Conservation (phyloP, 495 filamentous ascomycete species). For the Trichoderma orchidacearum region DNA sequence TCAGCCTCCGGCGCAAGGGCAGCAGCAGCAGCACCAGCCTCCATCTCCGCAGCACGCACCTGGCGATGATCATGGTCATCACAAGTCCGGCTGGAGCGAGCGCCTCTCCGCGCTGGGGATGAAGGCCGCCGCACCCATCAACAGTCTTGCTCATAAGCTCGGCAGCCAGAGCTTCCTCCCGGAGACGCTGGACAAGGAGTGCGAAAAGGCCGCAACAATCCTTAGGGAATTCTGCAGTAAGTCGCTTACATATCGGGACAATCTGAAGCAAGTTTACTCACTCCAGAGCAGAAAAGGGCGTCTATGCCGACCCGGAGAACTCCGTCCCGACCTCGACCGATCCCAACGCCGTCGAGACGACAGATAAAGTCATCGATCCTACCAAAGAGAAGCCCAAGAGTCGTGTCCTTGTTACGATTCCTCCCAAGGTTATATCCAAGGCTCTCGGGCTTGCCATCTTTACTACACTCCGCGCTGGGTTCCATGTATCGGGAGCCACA, state of each 20-base stretch:
- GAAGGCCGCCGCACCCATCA: constrained; percentile 46
- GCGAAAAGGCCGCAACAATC: constrained; percentile 76
- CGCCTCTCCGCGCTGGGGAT: constrained; percentile 13
- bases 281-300: neutral
- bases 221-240: constrained; percentile 64
- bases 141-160: constrained; percentile 48
- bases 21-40: constrained; percentile 1
- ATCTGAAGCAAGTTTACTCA: neutral
- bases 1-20: neutral
- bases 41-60: neutral
- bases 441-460: constrained; percentile 73
- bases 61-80: neutral
- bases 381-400: neutral
- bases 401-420: constrained; percentile 51
- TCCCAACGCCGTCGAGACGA: neutral
- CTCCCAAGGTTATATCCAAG: constrained; percentile 50
- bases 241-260: constrained; percentile 5
- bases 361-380: neutral
- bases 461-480: constrained; percentile 67
- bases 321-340: neutral
- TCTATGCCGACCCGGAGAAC: neutral
- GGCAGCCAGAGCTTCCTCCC: constrained; percentile 61
- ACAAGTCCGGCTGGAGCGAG: constrained; percentile 8
- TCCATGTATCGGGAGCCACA: constrained; percentile 56
- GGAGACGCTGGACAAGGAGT: constrained; percentile 65